Base-by-base conservation (phyloP, 352 stramenopile genomes). In the Globisporangium irregulare region DNA sequence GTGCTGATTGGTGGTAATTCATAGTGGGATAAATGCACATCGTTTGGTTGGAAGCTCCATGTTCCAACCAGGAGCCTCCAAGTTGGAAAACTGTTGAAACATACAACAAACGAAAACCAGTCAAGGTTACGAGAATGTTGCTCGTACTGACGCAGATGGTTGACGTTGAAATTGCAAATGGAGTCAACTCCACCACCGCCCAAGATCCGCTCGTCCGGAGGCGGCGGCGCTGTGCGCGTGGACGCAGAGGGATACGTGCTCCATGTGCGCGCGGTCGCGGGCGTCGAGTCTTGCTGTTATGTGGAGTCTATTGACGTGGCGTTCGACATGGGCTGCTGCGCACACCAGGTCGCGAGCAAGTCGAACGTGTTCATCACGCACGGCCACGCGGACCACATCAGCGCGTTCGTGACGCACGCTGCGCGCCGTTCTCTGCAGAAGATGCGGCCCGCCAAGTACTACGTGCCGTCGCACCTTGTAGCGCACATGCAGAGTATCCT, bases 341-440 rank as follows among this genome's bases (percentile, higher is more conserved):
- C 82, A 29, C 73, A 71, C 12, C 75, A 75, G 15, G 76, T 81
- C 29, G 75, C 73, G 25, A 82, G 56, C 68, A 93, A 93, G 70
- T 77, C 78, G 20, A 74, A 94, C 63, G 79, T 97, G 22, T 95
- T 97, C 74, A 90, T 97, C 71, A 93, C 89, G 25, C 89, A 97
- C 59, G 89, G 89, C 55, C 89, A 97, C 75, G 67, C 86, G 14
- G 89, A 97, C 72, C 89, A 97, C 76, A 86, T 97, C 62, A 70
- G 77, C 5, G 81, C 80, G 0, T 70, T 95, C 38, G 76, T 82
- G 43, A 64, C 71, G 0, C 87, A 95, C 71, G 87, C 86, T 18
- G 83, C 78, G 15, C 84, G 81, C 32, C 79, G 87, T 38, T 68
- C 69, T 8, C 71, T 95, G 51, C 70, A 81, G 41, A 62, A 77